Evolutionary conservation across 345 rosid genomes (phyloP), one percentile per base, ranked within the genome.

Genomic region (Eucalyptus urophylla): DNA sequence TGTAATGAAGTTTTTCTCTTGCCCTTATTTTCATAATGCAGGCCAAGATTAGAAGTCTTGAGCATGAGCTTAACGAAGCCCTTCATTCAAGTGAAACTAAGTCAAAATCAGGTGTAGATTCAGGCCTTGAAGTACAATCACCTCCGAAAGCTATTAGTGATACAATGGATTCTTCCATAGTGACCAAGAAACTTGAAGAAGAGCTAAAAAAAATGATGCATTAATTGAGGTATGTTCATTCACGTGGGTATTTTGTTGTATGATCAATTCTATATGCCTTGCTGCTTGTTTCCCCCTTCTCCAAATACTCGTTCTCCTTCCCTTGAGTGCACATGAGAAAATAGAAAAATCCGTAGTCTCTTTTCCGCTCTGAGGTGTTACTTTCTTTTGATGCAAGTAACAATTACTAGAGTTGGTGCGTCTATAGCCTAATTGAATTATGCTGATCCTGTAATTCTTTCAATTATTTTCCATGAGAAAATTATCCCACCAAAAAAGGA

Each of bases 101-200:
- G 92, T 90, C 95, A 89, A 89, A 87, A 60, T 86, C 90, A 91
- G 90, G 87, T 88, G 86, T 92, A 89, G 94, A 93, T 86, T 86
- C 93, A 69, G 93, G 89, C 80, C 89, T 89, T 88, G 93, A 90
- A 83, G 89, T 85, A 88, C 93, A 94, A 89, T 87, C 96, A 90
- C 88, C 88, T 87, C 90, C 97, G 9, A 94, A 91, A 88, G 88
- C 90, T 81, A 88, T 89, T 87, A 95, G 88, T 31, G 93, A 94
- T 94, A 89, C 90, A 89, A 87, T 86, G 88, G 96, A 97, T 91
- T 94, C 99, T 93, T 95, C 98, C 43, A 89, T 91, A 43, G 97
- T 97, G 67, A 95, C 97, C 91, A 97, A 94, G 94, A 98, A 96
- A 92, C 98, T 98, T 88, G 99, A 98, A 91, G 99, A 98, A 91